A percentile compares a stretch with the other conserved stretches of the same genome.
Evolutionary conservation across 2,329 filamentous ascomycete genomes (phyloP).

Genomic region (Endocalyx cinctus): DNA sequence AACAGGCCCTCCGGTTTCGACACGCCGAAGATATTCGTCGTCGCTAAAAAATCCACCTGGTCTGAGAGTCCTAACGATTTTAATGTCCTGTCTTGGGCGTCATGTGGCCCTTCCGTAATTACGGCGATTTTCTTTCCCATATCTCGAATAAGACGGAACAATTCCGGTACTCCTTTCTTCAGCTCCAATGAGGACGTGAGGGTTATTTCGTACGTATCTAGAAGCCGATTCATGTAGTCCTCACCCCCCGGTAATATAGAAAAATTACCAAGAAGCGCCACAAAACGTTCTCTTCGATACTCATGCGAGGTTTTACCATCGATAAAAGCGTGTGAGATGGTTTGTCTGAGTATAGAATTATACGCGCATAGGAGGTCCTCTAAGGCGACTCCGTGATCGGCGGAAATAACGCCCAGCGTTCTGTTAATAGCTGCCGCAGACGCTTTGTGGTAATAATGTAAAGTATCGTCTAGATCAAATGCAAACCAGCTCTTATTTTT

Average conservation of each 20-base stretch:
- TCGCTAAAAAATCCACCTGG: not conserved
- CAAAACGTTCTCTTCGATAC: not conserved
- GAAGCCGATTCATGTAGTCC: too few relatives aligned
- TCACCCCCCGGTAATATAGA: too few relatives aligned
- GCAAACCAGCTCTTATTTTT: not conserved
- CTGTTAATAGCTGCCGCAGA: too few relatives aligned
- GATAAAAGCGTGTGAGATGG: not conserved
- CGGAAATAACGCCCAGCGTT: too few relatives aligned
- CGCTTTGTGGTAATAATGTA: not conserved
- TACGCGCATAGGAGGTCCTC: too few relatives aligned
- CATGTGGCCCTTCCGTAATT: conserved; percentile 1
- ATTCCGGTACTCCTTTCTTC: not conserved
- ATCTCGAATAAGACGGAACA: not conserved
- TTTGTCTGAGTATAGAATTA: not conserved
- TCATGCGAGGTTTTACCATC: not conserved
- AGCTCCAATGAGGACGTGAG: too few relatives aligned
- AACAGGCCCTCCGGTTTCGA: not conserved
- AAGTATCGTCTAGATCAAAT: not conserved
- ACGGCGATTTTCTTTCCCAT: conserved; percentile 2
- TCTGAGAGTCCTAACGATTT: not conserved
- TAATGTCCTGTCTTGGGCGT: not conserved
- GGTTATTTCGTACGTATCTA: too few relatives aligned
- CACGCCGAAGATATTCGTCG: not conserved
- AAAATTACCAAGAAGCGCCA: too few relatives aligned
- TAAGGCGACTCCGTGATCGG: too few relatives aligned